Conservation (phyloP, 768 basidiomycete genomes). For the Panus rudis region DNA sequence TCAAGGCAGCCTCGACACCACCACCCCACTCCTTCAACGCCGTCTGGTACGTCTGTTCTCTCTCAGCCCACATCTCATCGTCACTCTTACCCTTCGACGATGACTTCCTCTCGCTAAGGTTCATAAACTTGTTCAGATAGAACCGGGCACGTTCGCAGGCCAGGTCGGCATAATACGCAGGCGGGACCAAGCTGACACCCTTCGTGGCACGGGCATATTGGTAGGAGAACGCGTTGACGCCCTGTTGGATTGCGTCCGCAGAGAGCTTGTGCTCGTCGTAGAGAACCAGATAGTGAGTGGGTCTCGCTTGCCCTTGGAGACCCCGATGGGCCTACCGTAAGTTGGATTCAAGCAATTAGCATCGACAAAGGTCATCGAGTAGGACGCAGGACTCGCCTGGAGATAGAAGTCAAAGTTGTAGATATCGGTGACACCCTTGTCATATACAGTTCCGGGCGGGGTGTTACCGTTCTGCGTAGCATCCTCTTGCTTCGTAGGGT, state of each 20-base stretch:
- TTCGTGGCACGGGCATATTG: constrained; percentile 80
- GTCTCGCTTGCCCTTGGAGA: constrained; percentile 60
- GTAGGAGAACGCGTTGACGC: constrained; percentile 63
- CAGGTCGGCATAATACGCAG: constrained; percentile 77
- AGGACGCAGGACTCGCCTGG: constrained; percentile 16
- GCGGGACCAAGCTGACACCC: constrained; percentile 73
- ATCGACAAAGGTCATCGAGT: neutral
- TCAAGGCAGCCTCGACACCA: constrained; percentile 45
- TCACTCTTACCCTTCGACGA: constrained; percentile 24
- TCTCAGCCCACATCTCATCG: constrained; percentile 26
- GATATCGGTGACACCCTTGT: constrained; percentile 61
- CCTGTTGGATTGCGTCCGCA: constrained; percentile 69
- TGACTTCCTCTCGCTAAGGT: constrained; percentile 28
- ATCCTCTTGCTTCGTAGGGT: constrained; percentile 39
- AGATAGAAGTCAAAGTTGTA: constrained; percentile 29
- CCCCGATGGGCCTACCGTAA: constrained; percentile 63
- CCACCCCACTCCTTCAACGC: constrained; percentile 32
- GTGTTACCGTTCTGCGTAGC: constrained; percentile 72
- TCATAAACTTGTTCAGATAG: constrained; percentile 69
- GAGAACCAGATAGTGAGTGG: constrained; percentile 75
- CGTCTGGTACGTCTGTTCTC: constrained; percentile 28
- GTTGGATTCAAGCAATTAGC: constrained; percentile 25
- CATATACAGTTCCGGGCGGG: constrained; percentile 72
- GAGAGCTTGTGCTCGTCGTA: constrained; percentile 70
- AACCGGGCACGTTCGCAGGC: constrained; percentile 76